phyloP scores from a whole-genome alignment of 148 eudicot genomes.

The Spergularia bocconei region DNA sequence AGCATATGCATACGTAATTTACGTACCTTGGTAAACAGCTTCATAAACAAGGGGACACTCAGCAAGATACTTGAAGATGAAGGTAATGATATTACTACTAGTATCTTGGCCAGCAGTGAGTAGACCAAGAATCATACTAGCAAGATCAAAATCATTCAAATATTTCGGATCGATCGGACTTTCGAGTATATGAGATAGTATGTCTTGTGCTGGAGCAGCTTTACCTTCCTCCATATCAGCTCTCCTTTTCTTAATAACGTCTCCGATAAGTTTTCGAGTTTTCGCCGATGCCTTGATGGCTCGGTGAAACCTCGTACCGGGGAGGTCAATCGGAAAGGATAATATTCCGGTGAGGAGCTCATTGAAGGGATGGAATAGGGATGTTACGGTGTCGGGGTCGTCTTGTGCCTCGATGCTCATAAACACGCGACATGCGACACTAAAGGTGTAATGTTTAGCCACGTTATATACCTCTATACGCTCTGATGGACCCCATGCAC shows the following conservation, averaged over 20 bases:
- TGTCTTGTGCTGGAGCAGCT: conserved; percentile 16
- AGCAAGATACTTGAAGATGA: conserved; percentile 31
- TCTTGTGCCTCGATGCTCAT: conserved; percentile 26
- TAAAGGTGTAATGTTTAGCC: conserved; percentile 34
- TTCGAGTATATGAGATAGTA: conserved; percentile 27
- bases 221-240: conserved; percentile 24
- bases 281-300: conserved; percentile 24
- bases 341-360: conserved; percentile 25
- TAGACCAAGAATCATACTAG: conserved; percentile 30
- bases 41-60: conserved; percentile 29
- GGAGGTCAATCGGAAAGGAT: conserved; percentile 30
- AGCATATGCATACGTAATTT: too few relatives aligned
- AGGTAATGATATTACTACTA: conserved; percentile 26
- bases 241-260: conserved; percentile 33
- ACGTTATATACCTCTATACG: conserved; percentile 24
- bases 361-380: conserved; percentile 18
- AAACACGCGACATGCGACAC: conserved; percentile 36
- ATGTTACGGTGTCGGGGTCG: conserved; percentile 19
- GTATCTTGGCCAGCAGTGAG: conserved; percentile 36
- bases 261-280: conserved; percentile 19
- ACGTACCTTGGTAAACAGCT: conserved; percentile 26
- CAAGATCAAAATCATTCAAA: conserved; percentile 33
- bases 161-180: conserved; percentile 12
- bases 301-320: conserved; percentile 31
- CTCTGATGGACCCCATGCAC: conserved; percentile 19